phyloP scores from a whole-genome alignment of 2,329 filamentous ascomycete species.

The Cercospora zeina region DNA sequence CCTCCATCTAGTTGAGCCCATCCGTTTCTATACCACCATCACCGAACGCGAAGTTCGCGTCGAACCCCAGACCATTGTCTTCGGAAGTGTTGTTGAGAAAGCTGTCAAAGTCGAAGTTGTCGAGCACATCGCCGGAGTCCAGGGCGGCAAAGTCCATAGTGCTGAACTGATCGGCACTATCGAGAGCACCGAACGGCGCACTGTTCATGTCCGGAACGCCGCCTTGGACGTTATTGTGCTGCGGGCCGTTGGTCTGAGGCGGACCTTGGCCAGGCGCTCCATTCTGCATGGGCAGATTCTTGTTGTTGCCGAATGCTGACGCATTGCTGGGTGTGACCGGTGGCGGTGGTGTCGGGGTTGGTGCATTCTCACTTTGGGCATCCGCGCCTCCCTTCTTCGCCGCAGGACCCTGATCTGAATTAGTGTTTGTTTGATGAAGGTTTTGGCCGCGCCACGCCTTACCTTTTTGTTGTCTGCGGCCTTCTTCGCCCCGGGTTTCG shows the following conservation, averaged over 20 bases:
- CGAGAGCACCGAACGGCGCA: slow-evolving; percentile 46
- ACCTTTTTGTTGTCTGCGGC: slow-evolving; percentile 53
- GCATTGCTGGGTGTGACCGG: slow-evolving; percentile 49
- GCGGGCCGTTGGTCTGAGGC: slow-evolving; percentile 34
- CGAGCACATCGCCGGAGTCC: slow-evolving; percentile 64
- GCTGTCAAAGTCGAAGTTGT: slow-evolving; percentile 67
- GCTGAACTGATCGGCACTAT: slow-evolving; percentile 40
- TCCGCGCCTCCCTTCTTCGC: slow-evolving; percentile 46
- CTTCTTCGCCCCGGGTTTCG: slow-evolving; percentile 73
- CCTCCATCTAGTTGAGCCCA: slow-evolving; percentile 20
- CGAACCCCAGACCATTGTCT: slow-evolving; percentile 42
- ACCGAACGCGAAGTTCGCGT: slow-evolving; percentile 43
- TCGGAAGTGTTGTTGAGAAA: slow-evolving; percentile 59
- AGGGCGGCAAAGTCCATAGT: slow-evolving; percentile 46
- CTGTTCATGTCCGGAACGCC: slow-evolving; percentile 40
- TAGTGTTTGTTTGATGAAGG: not conserved
- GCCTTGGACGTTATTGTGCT: slow-evolving; percentile 30
- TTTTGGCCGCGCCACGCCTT: not conserved
- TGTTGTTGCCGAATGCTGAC: slow-evolving; percentile 43
- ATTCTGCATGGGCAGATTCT: slow-evolving; percentile 41
- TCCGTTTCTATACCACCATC: slow-evolving; percentile 31
- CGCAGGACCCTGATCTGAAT: slow-evolving; percentile 29
- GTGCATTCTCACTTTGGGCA: slow-evolving; percentile 36
- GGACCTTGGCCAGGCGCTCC: slow-evolving; percentile 39
- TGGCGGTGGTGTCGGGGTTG: slow-evolving; percentile 52